These are phyloP conservation scores for Vaccinium darrowii DNA, from an alignment of 148 eudicot genomes.

Conservation along the genomic window DNA sequence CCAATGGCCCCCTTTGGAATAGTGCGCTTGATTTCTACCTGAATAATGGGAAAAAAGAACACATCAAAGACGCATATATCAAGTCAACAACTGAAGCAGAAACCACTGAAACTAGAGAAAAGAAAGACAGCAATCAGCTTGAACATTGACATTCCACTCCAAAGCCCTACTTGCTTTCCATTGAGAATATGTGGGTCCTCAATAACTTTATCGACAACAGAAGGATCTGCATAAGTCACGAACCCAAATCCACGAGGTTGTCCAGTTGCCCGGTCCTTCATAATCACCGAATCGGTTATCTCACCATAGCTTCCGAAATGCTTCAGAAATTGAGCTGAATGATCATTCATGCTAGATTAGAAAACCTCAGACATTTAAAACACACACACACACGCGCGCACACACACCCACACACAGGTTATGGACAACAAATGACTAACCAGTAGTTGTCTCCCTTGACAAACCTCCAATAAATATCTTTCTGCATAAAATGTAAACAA, in stretches of 20 bases:
- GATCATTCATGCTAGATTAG: slow-evolving; percentile 14
- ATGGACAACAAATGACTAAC: slow-evolving; percentile 44
- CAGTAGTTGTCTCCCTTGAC: slow-evolving; percentile 68
- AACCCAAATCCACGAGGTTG: slow-evolving; percentile 67
- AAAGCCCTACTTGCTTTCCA: slow-evolving; percentile 53
- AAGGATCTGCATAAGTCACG: slow-evolving; percentile 59
- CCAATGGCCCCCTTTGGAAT: slow-evolving; percentile 56
- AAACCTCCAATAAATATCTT: slow-evolving; percentile 65
- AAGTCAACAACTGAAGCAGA: slow-evolving; percentile 1
- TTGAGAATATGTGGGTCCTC: slow-evolving; percentile 51
- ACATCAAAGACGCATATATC: slow-evolving; percentile 1
- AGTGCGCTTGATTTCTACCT: slow-evolving; percentile 68
- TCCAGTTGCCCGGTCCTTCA: slow-evolving; percentile 63
- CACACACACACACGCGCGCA: no score
- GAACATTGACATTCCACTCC: not conserved
- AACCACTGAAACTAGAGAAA: not conserved
- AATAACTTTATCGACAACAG: slow-evolving; percentile 55
- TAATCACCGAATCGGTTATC: slow-evolving; percentile 60
- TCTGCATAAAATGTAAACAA: slow-evolving; percentile 43
- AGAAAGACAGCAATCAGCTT: not conserved
- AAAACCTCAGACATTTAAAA: not conserved
- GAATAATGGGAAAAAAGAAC: not conserved
- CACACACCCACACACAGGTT: no score
- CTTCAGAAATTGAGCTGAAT: slow-evolving; percentile 60
- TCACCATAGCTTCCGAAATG: slow-evolving; percentile 63